Conservation (phyloP, 306 rosid species). For the Fragaria nilgerrensis region DNA sequence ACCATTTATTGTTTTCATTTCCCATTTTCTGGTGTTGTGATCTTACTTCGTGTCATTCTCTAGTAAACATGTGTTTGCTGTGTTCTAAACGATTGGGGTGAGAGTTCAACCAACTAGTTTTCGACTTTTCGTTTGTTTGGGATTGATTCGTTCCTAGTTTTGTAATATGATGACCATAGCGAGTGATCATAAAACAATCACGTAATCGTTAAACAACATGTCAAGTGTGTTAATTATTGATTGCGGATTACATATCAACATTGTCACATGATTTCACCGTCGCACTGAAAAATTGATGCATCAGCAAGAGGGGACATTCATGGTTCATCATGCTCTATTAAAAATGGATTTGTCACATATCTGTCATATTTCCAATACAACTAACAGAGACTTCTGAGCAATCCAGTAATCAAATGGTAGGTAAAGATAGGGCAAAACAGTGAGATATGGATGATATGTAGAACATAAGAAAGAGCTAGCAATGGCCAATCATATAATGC, state of each 20-base stretch:
- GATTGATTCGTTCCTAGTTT: neutral
- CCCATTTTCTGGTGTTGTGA: neutral
- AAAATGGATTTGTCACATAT: slow-evolving; percentile 18
- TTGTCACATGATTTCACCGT: neutral
- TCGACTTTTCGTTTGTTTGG: neutral
- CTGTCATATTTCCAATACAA: slow-evolving; percentile 19
- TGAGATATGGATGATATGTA: slow-evolving; percentile 40
- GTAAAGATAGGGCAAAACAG: slow-evolving; percentile 25
- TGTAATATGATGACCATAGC: neutral
- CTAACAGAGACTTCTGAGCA: slow-evolving; percentile 19
- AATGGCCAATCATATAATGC: slow-evolving; percentile 24
- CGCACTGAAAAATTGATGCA: neutral
- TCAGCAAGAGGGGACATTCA: neutral
- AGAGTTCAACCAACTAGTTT: neutral
- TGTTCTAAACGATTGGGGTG: neutral
- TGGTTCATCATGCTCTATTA: slow-evolving; percentile 1
- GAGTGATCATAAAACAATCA: neutral
- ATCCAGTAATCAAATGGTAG: slow-evolving; percentile 20
- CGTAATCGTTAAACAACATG: neutral
- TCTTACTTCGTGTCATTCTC: neutral
- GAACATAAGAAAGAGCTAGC: slow-evolving; percentile 13
- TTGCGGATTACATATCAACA: no score
- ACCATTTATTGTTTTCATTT: neutral
- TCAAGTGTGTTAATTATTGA: no score
- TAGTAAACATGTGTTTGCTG: neutral